Evolutionary conservation across 2,329 filamentous ascomycete species (phyloP).

Genomic region (Neocatenulostroma microsporum): DNA sequence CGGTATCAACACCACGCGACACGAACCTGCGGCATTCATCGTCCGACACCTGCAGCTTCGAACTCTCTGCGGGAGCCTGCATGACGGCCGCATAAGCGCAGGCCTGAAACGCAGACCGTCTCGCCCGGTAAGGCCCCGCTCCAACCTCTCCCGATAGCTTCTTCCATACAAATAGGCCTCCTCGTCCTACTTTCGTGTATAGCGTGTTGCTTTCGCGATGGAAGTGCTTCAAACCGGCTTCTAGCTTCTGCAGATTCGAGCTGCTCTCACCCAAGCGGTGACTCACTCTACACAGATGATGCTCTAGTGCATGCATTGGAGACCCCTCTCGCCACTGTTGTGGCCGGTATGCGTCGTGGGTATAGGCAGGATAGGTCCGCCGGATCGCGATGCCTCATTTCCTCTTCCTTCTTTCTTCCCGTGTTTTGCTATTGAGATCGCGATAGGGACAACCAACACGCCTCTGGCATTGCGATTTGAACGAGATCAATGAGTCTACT

Average conservation of each 20-base stretch:
- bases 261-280: too few species aligned
- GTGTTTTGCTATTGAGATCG: constrained; percentile 14
- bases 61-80: constrained; percentile 7
- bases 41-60: too few species aligned
- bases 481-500: constrained; percentile 16
- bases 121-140: neutral
- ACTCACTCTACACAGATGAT: neutral
- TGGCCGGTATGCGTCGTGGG: constrained; percentile 1
- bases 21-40: too few species aligned
- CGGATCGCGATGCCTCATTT: constrained; percentile 15
- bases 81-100: too few species aligned
- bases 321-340: constrained; percentile 1
- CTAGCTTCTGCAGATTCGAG: constrained; percentile 5
- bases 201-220: constrained; percentile 11
- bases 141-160: constrained; percentile 3
- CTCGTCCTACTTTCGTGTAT: constrained; percentile 10
- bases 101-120: constrained; percentile 7
- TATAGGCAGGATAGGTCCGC: neutral
- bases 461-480: constrained; percentile 6
- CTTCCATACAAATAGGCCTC: constrained; percentile 8
- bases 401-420: constrained; percentile 9
- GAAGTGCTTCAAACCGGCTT: constrained; percentile 4
- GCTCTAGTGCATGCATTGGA: constrained; percentile 5
- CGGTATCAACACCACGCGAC: too few species aligned
- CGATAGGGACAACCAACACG: constrained; percentile 8